These are phyloP conservation scores for Chara braunii DNA, from an alignment of 139 green algal species.

Conservation along the genomic window DNA sequence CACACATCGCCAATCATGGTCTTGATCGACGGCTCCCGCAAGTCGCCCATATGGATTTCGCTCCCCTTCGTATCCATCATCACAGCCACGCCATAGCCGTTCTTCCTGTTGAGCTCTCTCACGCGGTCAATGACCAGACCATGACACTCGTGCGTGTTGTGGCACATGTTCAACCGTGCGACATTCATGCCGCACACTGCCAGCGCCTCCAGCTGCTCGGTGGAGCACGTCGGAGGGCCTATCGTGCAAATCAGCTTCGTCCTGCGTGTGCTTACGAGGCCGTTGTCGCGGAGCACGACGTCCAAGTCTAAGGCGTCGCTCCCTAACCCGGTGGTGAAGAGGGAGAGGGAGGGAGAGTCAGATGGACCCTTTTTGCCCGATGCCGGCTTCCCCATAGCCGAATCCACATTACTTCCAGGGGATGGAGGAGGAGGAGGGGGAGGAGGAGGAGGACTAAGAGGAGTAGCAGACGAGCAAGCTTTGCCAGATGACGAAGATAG, in stretches of 20 bases:
- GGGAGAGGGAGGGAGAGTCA: no score
- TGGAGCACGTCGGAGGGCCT: constrained; percentile 40
- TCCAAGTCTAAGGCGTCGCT: no score
- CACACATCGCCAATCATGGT: constrained; percentile 43
- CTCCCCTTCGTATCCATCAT: constrained; percentile 80
- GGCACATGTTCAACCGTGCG: constrained; percentile 61
- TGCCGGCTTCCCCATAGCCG: no score
- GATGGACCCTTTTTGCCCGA: no score
- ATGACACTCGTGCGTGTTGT: constrained; percentile 50
- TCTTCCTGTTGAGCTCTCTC: constrained; percentile 59
- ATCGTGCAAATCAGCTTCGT: constrained; percentile 64
- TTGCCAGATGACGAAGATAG: no score
- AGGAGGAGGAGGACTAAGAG: no score
- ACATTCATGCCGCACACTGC: constrained; percentile 56
- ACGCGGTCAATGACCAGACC: constrained; percentile 55
- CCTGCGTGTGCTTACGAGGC: constrained; percentile 16
- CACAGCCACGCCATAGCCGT: constrained; percentile 57
- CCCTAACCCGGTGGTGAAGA: no score
- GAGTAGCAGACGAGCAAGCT: no score
- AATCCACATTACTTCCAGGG: no score
- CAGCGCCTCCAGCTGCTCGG: constrained; percentile 44
- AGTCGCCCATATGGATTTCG: constrained; percentile 65
- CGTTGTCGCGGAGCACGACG: no score
- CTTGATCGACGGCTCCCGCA: no score
- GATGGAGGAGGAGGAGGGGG: no score